These are phyloP conservation scores for Penicillium italicum DNA, from an alignment of 2,329 filamentous ascomycete species.

Conservation along the genomic window DNA sequence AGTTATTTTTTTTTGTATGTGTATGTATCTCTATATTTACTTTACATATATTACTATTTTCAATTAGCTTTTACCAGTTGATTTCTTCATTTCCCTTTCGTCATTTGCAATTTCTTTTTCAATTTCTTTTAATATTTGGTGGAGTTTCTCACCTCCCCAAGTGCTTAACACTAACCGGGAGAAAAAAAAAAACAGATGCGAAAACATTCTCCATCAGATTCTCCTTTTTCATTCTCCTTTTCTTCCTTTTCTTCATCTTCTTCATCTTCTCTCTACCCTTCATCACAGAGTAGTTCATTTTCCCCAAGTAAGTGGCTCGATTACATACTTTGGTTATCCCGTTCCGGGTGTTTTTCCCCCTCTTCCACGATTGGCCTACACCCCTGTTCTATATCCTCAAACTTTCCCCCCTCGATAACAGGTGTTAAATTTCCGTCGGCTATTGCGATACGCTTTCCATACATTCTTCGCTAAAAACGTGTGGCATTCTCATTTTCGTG, in stretches of 20 bases:
- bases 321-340: neutral
- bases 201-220: conserved; percentile 13
- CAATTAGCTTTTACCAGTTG: neutral
- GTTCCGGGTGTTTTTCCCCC: neutral
- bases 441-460: conserved; percentile 2
- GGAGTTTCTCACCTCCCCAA: conserved; percentile 7
- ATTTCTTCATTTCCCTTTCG: neutral
- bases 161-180: conserved; percentile 8
- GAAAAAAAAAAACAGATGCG: conserved; percentile 6
- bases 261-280: conserved; percentile 28
- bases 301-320: conserved; percentile 13
- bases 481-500: conserved; percentile 28
- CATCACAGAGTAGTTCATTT: conserved; percentile 30
- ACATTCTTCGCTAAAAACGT: conserved; percentile 27
- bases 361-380: conserved; percentile 9
- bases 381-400: neutral
- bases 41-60: too few species aligned
- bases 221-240: conserved; percentile 19
- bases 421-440: conserved; percentile 1
- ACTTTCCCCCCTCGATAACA: conserved; percentile 3
- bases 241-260: conserved; percentile 25
- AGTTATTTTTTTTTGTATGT: neutral
- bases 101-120: neutral
- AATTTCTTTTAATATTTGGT: neutral
- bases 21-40: too few species aligned